These are phyloP conservation scores for Fusarium chlamydosporum DNA, from an alignment of 2,329 filamentous ascomycete genomes.

Conservation along the genomic window DNA sequence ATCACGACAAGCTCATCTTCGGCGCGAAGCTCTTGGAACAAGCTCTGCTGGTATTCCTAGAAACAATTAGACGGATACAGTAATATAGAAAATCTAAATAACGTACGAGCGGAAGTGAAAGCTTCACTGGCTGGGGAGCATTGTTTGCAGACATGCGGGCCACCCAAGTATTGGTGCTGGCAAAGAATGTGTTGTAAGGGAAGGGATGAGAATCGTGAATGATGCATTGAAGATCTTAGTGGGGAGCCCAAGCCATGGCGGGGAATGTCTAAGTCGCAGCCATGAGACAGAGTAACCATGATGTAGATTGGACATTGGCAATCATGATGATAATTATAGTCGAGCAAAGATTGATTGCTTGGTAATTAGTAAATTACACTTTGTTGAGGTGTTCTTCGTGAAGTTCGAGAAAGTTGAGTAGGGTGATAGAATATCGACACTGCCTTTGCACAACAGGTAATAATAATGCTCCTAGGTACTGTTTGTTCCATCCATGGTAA, in stretches of 20 bases:
- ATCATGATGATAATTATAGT: neutral
- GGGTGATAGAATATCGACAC: neutral
- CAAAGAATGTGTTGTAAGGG: constrained; percentile 29
- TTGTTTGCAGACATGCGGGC: constrained; percentile 66
- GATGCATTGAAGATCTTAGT: constrained; percentile 33
- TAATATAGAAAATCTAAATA: neutral
- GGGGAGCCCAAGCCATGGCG: constrained; percentile 27
- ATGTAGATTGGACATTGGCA: neutral
- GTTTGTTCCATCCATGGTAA: neutral
- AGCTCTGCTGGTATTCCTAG: constrained; percentile 91
- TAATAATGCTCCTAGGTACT: neutral
- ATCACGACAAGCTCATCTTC: constrained; percentile 96
- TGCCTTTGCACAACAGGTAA: neutral
- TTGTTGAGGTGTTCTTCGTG: neutral
- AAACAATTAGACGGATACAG: constrained; percentile 31
- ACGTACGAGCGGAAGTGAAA: constrained; percentile 74
- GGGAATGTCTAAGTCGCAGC: constrained; percentile 16
- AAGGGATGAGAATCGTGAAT: constrained; percentile 37
- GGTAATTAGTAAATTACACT: neutral
- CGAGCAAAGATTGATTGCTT: neutral
- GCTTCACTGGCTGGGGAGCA: constrained; percentile 79
- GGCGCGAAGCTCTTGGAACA: constrained; percentile 89
- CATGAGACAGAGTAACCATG: constrained; percentile 18
- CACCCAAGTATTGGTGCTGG: constrained; percentile 39
- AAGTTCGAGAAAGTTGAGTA: neutral